Evolutionary conservation across 148 eudicot genomes (phyloP).

Genomic region (Oxyria digyna): DNA sequence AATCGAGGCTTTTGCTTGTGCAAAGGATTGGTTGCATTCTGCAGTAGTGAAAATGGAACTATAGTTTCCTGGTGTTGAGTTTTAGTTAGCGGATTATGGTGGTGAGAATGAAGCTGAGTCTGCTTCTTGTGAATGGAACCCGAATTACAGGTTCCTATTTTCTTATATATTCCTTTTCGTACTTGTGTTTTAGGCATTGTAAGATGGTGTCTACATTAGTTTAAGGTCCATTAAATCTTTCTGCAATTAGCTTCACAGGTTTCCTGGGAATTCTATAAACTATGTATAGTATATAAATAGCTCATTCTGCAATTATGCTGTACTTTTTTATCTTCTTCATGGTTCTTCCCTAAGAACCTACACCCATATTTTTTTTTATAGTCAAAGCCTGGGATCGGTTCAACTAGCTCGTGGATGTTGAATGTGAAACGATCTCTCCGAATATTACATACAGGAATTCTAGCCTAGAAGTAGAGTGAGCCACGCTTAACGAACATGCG

Average conservation of each 20-base stretch:
- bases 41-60: background rate
- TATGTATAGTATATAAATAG: constrained; percentile 4
- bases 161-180: background rate
- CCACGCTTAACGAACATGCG: no score
- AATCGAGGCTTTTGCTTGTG: constrained; percentile 80
- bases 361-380: no score
- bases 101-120: background rate
- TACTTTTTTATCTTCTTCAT: background rate
- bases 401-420: no score
- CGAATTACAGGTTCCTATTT: constrained; percentile 6
- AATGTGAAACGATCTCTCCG: no score
- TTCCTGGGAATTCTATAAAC: constrained; percentile 1
- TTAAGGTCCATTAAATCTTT: background rate
- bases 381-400: no score
- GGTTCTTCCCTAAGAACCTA: no score
- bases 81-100: background rate
- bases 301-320: background rate
- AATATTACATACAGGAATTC: no score
- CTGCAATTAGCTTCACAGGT: background rate
- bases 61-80: background rate
- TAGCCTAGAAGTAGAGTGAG: no score
- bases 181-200: background rate
- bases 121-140: constrained; percentile 6
- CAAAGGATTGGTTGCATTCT: constrained; percentile 62
- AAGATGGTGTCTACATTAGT: background rate